Evolutionary conservation across 2,329 filamentous ascomycete genomes (phyloP).

Genomic region (Arthroderma sp.): DNA sequence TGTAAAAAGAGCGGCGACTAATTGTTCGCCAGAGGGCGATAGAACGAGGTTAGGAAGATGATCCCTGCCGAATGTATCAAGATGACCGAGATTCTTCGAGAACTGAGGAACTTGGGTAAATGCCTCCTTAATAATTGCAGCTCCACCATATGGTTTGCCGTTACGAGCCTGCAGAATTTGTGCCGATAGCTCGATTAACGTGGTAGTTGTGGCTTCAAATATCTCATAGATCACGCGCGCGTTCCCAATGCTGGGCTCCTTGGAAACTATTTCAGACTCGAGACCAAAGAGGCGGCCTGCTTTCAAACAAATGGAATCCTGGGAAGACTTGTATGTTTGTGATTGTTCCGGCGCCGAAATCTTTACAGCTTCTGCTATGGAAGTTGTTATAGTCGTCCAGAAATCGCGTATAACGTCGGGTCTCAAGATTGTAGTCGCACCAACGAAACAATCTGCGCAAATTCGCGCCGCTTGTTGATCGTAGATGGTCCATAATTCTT

Average conservation of each 20-base stretch:
- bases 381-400: slow-evolving; percentile 50
- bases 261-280: slow-evolving; percentile 27
- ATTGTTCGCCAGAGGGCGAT: slow-evolving; percentile 54
- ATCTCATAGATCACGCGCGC: slow-evolving; percentile 18
- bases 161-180: slow-evolving; percentile 40
- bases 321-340: slow-evolving; percentile 59
- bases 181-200: slow-evolving; percentile 37
- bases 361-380: slow-evolving; percentile 54
- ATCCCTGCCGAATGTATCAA: slow-evolving; percentile 41
- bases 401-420: slow-evolving; percentile 39
- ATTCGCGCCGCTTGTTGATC: slow-evolving; percentile 24
- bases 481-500: slow-evolving; percentile 40
- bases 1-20: slow-evolving; percentile 53
- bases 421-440: slow-evolving; percentile 29
- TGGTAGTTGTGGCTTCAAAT: slow-evolving; percentile 24
- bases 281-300: slow-evolving; percentile 56
- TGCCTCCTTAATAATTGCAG: slow-evolving; percentile 43
- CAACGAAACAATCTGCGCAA: slow-evolving; percentile 26
- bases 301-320: slow-evolving; percentile 53
- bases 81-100: slow-evolving; percentile 27
- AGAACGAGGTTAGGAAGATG: slow-evolving; percentile 47
- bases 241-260: slow-evolving; percentile 14
- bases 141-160: slow-evolving; percentile 55
- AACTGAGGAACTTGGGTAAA: slow-evolving; percentile 32
- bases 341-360: slow-evolving; percentile 71